A percentile compares a stretch with the other conserved stretches of the same genome.
Evolutionary conservation across 495 filamentous ascomycete species (phyloP).

Genomic region (Penicillium verhagenii): DNA sequence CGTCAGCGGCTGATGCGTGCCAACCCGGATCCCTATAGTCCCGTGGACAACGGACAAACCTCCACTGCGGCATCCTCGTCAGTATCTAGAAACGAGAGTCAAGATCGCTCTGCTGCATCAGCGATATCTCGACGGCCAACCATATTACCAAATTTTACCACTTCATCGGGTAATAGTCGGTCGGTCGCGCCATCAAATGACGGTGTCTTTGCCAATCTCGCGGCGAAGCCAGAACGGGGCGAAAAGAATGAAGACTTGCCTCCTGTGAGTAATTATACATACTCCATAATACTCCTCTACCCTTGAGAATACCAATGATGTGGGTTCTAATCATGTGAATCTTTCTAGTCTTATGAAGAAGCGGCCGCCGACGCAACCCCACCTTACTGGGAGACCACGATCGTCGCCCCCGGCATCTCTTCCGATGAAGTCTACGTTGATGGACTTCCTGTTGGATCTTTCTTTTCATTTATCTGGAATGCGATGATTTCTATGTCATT

Average conservation of each 20-base stretch:
- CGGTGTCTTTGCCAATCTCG: slow-evolving; percentile 94
- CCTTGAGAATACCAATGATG: background rate
- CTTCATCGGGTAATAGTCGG: slow-evolving; percentile 39
- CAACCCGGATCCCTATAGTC: slow-evolving; percentile 45
- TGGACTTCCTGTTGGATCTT: slow-evolving; percentile 89
- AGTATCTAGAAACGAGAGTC: slow-evolving; percentile 26
- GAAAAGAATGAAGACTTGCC: slow-evolving; percentile 83
- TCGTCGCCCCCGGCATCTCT: slow-evolving; percentile 83
- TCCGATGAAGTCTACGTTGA: slow-evolving; percentile 94
- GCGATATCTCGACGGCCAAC: slow-evolving; percentile 50
- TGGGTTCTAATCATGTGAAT: slow-evolving; percentile 21
- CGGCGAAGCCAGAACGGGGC: slow-evolving; percentile 82
- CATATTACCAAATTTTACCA: slow-evolving; percentile 47
- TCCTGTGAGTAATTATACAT: slow-evolving; percentile 66
- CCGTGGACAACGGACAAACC: slow-evolving; percentile 26
- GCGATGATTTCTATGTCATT: slow-evolving; percentile 99
- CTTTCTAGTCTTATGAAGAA: slow-evolving; percentile 87
- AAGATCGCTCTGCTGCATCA: slow-evolving; percentile 23
- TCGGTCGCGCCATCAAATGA: slow-evolving; percentile 67
- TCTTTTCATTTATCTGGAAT: slow-evolving; percentile 98
- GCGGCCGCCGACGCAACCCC: slow-evolving; percentile 94
- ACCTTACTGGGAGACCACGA: slow-evolving; percentile 98
- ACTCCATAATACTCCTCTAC: background rate
- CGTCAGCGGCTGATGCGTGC: slow-evolving; percentile 81
- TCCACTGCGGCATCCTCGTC: slow-evolving; percentile 38